Evolutionary conservation across 169 alveolate species (phyloP).

Genomic region (Plasmodium gaboni): DNA sequence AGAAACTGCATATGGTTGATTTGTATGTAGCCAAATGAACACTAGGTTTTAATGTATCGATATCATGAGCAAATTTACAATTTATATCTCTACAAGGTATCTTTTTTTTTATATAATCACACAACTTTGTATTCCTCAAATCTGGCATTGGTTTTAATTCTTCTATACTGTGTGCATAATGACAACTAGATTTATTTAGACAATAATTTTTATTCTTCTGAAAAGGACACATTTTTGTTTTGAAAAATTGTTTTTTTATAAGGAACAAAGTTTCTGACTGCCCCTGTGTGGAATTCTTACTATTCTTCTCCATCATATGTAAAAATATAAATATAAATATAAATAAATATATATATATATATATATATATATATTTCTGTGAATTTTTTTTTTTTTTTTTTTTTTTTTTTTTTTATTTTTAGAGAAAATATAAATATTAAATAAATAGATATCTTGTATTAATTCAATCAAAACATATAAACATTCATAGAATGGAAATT

Average conservation of each 20-base stretch:
- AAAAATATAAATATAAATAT: neutral
- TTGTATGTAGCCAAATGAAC: slow-evolving; percentile 82
- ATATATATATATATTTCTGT: neutral
- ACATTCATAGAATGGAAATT: too few relatives aligned
- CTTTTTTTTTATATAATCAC: slow-evolving; percentile 78
- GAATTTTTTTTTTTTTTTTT: too few relatives aligned
- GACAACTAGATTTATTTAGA: slow-evolving; percentile 78
- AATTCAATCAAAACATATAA: too few relatives aligned
- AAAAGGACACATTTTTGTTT: slow-evolving; percentile 77
- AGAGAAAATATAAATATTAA: too few relatives aligned
- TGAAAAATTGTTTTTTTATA: slow-evolving; percentile 72
- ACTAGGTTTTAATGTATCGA: slow-evolving; percentile 79
- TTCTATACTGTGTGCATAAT: slow-evolving; percentile 80
- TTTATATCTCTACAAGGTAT: slow-evolving; percentile 62
- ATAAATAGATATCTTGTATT: too few relatives aligned
- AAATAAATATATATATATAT: neutral
- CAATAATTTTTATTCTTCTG: slow-evolving; percentile 75
- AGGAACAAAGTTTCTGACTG: slow-evolving; percentile 72
- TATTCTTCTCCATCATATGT: slow-evolving; percentile 40
- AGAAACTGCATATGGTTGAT: slow-evolving; percentile 81
- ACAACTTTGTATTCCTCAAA: slow-evolving; percentile 81
- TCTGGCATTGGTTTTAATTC: slow-evolving; percentile 84
- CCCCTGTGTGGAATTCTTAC: slow-evolving; percentile 22
- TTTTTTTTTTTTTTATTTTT: too few relatives aligned
- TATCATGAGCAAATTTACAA: slow-evolving; percentile 83